Evolutionary conservation across 306 rosid genomes (phyloP).

Genomic region (Canavalia ensiformis): DNA sequence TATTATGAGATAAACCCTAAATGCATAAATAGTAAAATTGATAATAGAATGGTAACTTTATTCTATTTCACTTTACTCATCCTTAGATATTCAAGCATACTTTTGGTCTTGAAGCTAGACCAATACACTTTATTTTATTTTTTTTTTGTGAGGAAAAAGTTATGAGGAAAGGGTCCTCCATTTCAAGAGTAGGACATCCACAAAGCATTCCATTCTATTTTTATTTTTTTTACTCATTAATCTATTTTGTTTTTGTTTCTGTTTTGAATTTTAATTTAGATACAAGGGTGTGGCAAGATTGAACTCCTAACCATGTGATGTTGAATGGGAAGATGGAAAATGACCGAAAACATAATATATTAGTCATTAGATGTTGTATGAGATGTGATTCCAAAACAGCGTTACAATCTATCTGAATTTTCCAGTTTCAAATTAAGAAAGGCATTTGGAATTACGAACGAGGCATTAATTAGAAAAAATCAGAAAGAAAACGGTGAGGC

Average conservation of each 20-base stretch:
- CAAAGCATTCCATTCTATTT: neutral
- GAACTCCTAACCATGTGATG: neutral
- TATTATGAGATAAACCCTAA: too few relatives aligned
- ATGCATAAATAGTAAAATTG: too few relatives aligned
- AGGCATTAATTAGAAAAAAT: neutral
- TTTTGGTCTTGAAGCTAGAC: too few relatives aligned
- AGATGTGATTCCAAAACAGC: constrained; percentile 26
- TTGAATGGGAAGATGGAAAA: neutral
- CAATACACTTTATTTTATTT: neutral
- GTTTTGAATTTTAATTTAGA: neutral
- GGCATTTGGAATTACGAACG: neutral
- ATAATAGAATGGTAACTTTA: neutral
- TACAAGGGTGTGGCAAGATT: neutral
- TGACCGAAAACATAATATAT: constrained; percentile 3
- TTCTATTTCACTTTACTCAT: neutral
- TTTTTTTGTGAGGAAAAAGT: neutral
- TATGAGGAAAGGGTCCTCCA: neutral
- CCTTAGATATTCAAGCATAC: neutral
- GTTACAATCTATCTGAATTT: neutral
- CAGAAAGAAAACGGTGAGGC: neutral
- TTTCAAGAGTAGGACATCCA: neutral
- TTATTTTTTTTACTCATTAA: too few relatives aligned
- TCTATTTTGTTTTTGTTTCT: neutral
- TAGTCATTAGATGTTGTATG: neutral
- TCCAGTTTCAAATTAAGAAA: neutral